Evolutionary conservation across 1,284 basidiomycete species (phyloP).

Genomic region (Ceratobasidium sp.): DNA sequence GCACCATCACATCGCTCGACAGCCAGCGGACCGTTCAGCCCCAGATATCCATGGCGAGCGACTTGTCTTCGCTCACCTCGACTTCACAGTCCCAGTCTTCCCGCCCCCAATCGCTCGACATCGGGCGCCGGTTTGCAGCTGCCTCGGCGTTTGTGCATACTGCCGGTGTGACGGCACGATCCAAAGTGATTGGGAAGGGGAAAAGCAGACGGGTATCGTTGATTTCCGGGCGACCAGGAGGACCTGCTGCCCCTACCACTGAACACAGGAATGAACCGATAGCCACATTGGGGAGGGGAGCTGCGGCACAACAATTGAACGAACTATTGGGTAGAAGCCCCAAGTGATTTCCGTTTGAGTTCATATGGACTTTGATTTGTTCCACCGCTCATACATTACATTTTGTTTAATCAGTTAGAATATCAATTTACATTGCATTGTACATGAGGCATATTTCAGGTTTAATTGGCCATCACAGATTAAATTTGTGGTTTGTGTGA

Average conservation of each 20-base stretch:
- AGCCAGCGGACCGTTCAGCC: constrained; percentile 33
- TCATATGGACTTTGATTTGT: neutral
- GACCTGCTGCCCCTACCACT: constrained; percentile 14
- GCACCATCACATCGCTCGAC: constrained; percentile 19
- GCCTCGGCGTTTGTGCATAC: constrained; percentile 31
- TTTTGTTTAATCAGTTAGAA: too few relatives aligned
- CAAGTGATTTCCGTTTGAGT: constrained; percentile 2
- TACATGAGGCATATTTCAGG: too few relatives aligned
- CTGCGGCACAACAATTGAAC: constrained; percentile 50
- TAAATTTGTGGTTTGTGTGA: too few relatives aligned
- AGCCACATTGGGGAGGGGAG: constrained; percentile 46
- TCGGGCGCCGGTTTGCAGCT: constrained; percentile 17
- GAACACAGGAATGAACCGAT: constrained; percentile 29
- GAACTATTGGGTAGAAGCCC: constrained; percentile 50
- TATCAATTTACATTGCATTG: too few relatives aligned
- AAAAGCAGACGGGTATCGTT: constrained; percentile 61
- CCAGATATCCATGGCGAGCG: neutral
- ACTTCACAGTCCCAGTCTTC: constrained; percentile 2
- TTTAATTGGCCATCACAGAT: too few relatives aligned
- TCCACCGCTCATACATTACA: neutral
- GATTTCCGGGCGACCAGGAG: constrained; percentile 53
- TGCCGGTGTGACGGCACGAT: constrained; percentile 21
- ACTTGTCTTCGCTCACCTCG: constrained; percentile 7
- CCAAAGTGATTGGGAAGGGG: constrained; percentile 22
- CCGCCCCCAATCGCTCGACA: constrained; percentile 29